Percentiles rank a stretch among this genome's conserved stretches.
These are phyloP conservation scores for Quercus dentata DNA, from an alignment of 306 rosid genomes.

Conservation along the genomic window DNA sequence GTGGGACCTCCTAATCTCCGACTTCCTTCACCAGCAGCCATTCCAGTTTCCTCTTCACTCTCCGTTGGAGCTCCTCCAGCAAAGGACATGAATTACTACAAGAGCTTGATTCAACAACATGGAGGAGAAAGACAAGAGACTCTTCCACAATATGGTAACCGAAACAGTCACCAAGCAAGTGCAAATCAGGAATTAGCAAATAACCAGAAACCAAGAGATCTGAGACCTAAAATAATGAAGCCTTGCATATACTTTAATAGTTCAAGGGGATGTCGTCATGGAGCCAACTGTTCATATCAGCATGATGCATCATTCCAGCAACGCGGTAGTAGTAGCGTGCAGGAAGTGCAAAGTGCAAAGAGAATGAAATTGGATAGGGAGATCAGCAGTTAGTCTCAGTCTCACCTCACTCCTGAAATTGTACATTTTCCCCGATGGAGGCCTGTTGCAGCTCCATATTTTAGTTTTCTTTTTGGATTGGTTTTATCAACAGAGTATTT, in stretches of 20 bases:
- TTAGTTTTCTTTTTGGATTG: constrained; percentile 16
- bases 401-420: constrained; percentile 1
- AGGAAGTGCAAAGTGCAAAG: constrained; percentile 56
- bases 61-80: constrained; percentile 44
- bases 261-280: constrained; percentile 87
- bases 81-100: constrained; percentile 73
- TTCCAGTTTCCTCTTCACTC: constrained; percentile 35
- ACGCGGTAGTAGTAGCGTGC: constrained; percentile 35
- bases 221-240: constrained; percentile 77
- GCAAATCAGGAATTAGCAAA: constrained; percentile 48
- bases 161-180: constrained; percentile 38
- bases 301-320: constrained; percentile 67
- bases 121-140: constrained; percentile 81
- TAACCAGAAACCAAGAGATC: constrained; percentile 51
- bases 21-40: constrained; percentile 26
- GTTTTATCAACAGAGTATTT: constrained; percentile 20
- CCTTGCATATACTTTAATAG: constrained; percentile 90
- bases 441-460: constrained; percentile 24
- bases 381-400: constrained; percentile 58
- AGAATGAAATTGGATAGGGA: constrained; percentile 83
- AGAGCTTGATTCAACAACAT: constrained; percentile 92
- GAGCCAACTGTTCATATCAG: constrained; percentile 75
- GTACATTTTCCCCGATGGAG: constrained; percentile 35
- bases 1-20: constrained; percentile 42
- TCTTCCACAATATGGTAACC: constrained; percentile 37